Base-by-base conservation (phyloP, 305 asterid species). In the Euphrasia arctica region DNA sequence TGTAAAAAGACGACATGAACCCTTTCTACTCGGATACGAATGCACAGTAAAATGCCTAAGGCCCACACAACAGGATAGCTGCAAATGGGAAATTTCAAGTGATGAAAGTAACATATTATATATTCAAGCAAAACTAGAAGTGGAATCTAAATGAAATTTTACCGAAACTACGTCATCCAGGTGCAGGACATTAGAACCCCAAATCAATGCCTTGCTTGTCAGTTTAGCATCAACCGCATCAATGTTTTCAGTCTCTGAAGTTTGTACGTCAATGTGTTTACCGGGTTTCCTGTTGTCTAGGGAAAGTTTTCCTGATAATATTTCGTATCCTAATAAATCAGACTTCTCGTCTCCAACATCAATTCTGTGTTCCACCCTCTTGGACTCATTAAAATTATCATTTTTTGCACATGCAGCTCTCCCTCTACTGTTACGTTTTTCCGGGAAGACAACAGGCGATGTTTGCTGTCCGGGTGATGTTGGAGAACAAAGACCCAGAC, bases 281-380 rank as follows among this genome's bases (percentile, higher is more conserved):
- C 59, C 68, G 36, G 75, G 62, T 68, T 79, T 86, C 29, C 71
- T 80, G 79, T 80, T 84, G 71, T 88, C 94, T 63, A 75, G 66
- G 36, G 80, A 80, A 74, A 93, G 86, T 78, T 93, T 90, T 51
- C 96, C 97, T 2, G 83, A 77, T 66, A 84, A 78, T 10, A 93
- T 89, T 59, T 88, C 95, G 80, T 88, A 90, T 57, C 99, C 96
- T 62, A 93, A 74, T 70, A 93, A 84, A 74, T 88, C 94, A 52
- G 94, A 88, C 68, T 86, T 76, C 76, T 93, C 97, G 63, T 93
- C 97, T 69, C 90, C 99, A 60, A 93, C 75, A 74, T 90, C 96
- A 74, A 93, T 86, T 78, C 79, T 84, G 54, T 79, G 94, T 64
- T 90, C 99, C 68, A 74, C 84, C 68, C 79, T 67, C 74, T 83